Evolutionary conservation across 176 grass and related monocot species (phyloP).

Genomic region (Avena atlantica): DNA sequence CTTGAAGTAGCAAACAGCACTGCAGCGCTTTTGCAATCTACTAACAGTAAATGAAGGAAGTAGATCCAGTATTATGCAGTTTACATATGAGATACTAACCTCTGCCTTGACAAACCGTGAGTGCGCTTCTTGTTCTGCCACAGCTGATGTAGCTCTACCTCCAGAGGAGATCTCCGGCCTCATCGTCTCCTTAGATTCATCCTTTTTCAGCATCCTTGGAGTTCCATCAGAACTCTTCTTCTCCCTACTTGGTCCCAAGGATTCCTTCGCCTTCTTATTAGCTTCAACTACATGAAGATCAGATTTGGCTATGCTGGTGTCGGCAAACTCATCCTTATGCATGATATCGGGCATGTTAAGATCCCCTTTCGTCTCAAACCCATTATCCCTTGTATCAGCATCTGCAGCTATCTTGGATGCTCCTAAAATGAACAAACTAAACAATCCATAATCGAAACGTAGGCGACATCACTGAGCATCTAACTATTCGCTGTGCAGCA

Average conservation of each 20-base stretch:
- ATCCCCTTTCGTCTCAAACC: constrained; percentile 39
- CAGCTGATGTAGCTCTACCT: constrained; percentile 13
- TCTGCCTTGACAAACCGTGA: constrained; percentile 51
- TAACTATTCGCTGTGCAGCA: neutral
- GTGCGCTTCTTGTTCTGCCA: constrained; percentile 42
- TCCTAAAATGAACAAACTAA: constrained; percentile 42
- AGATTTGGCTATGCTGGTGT: constrained; percentile 50
- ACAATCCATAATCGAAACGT: constrained; percentile 13
- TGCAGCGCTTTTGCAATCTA: neutral
- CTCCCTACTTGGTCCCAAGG: constrained; percentile 43
- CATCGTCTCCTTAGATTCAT: constrained; percentile 39
- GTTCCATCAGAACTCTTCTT: constrained; percentile 44
- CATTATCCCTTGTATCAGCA: neutral
- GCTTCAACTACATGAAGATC: constrained; percentile 50
- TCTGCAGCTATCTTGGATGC: constrained; percentile 38
- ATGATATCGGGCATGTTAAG: constrained; percentile 27
- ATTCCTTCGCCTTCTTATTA: constrained; percentile 53
- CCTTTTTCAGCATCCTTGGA: constrained; percentile 47
- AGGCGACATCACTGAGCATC: neutral
- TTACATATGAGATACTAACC: constrained; percentile 52
- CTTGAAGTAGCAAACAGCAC: constrained; percentile 30
- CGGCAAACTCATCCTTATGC: constrained; percentile 41
- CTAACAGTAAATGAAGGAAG: neutral
- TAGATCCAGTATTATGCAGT: neutral
- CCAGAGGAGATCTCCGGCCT: constrained; percentile 44